Base-by-base conservation (phyloP, 768 basidiomycete species). In the Termitomyces sp. region DNA sequence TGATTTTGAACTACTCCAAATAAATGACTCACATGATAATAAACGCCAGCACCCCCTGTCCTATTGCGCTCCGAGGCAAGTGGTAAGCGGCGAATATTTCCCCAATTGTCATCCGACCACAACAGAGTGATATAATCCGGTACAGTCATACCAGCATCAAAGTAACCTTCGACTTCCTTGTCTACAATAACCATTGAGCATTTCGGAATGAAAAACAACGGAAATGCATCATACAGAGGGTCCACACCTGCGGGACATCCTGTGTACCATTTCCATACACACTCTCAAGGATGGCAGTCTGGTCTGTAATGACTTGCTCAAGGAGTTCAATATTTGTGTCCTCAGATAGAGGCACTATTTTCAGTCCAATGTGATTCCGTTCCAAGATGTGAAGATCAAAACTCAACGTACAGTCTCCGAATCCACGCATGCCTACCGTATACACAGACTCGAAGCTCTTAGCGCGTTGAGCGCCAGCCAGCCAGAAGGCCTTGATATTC, bases 91-190 rank as follows among this genome's bases (percentile, higher is more conserved):
- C 84, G 81, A 48, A 88, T 75, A 62, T 88, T 88, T 3, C 87
- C 87, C 78, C 80, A 88, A 67, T 88, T 88, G 64, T 88, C 88
- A 58, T 90, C 88, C 1, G 85, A 71, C 86, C 85, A 87, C 24
- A 87, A 71, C 2, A 87, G 68, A 3, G 78, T 82, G n/a, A 87
- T 71, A 64, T 86, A 83, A 48, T 87, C 84, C 0, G 80, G 80
- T 2, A 82, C 84, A 4, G 69, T 70, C 74, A 87, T 71, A 11
- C 84, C 84, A 50, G 80, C 73, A 57, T 84, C 80, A 60, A 83
- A 87, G 63, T 84, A 86, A 0, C 79, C 82, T 62, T 84, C 77
- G 7, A 88, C 87, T 61, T 88, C 85, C 65, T 77, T 76, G 59
- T 78, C 76, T 77, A 54, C 15, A 47, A 34, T 9, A 1, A 10